These are phyloP conservation scores for Rhododendron ferrugineum DNA, from an alignment of 148 eudicot genomes.

Conservation along the genomic window DNA sequence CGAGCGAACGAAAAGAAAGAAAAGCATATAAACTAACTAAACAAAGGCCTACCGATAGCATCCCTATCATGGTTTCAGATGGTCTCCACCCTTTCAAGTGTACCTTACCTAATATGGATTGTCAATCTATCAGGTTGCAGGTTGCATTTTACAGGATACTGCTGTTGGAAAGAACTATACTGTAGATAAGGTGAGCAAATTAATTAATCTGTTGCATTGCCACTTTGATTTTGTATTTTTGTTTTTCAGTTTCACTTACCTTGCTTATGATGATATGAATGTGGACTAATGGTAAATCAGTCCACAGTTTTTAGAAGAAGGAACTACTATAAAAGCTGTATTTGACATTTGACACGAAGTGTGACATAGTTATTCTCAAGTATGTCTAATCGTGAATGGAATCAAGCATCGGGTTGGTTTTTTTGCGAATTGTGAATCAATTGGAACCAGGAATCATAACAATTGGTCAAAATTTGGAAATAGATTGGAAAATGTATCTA, in stretches of 20 bases:
- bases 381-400: neutral
- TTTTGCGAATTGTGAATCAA: neutral
- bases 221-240: neutral
- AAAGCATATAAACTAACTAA: too few species aligned
- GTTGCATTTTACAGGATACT: constrained; percentile 84
- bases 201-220: neutral
- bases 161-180: constrained; percentile 74
- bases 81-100: neutral
- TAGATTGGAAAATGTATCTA: too few species aligned
- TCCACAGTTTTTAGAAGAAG: neutral
- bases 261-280: neutral
- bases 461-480: neutral
- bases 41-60: neutral
- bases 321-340: neutral
- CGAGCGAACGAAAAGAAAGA: too few species aligned
- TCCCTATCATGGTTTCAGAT: neutral
- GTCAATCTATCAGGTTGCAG: constrained; percentile 65
- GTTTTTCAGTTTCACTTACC: neutral
- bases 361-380: neutral
- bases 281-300: neutral
- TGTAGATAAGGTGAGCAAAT: constrained; percentile 63
- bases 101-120: constrained; percentile 4
- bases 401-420: neutral
- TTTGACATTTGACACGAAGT: neutral
- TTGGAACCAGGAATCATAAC: neutral